phyloP scores from a whole-genome alignment of 2,329 filamentous ascomycete species.

The Trichoderma atrobrunneum region DNA sequence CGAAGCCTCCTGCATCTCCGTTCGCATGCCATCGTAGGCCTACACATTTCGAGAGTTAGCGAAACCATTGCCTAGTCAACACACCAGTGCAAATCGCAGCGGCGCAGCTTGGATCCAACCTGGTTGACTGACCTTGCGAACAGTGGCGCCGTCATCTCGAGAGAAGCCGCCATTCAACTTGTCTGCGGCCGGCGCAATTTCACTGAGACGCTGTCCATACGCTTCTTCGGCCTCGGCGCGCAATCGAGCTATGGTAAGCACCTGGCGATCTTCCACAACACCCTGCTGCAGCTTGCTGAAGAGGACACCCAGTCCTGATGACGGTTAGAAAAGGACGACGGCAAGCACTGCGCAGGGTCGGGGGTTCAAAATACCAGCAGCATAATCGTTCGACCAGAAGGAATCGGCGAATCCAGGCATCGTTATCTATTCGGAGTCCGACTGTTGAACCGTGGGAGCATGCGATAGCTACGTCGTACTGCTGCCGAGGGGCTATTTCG shows the following conservation, averaged over 20 bases:
- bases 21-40: slow-evolving; percentile 91
- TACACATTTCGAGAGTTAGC: slow-evolving; percentile 37
- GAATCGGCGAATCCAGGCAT: slow-evolving; percentile 93
- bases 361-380: slow-evolving; percentile 64
- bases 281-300: slow-evolving; percentile 97
- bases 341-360: background rate
- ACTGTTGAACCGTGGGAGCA: background rate
- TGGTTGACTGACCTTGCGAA: slow-evolving; percentile 69
- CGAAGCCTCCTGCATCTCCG: slow-evolving; percentile 87
- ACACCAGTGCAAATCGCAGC: background rate
- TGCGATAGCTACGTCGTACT: background rate
- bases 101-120: slow-evolving; percentile 1
- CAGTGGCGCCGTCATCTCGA: slow-evolving; percentile 91
- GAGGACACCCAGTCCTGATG: slow-evolving; percentile 76
- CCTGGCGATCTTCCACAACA: slow-evolving; percentile 89
- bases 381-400: slow-evolving; percentile 98
- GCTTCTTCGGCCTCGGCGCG: slow-evolving; percentile 92
- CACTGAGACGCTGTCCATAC: slow-evolving; percentile 76
- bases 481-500: background rate
- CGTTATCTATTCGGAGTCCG: slow-evolving; percentile 32
- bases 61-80: background rate
- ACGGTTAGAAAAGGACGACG: background rate
- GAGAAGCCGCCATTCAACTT: slow-evolving; percentile 79
- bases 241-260: slow-evolving; percentile 87
- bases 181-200: slow-evolving; percentile 80